A percentile compares a stretch with the other conserved stretches of the same genome.
Conservation (phyloP, 345 rosid genomes). For the Arabidopsis suecica region DNA sequence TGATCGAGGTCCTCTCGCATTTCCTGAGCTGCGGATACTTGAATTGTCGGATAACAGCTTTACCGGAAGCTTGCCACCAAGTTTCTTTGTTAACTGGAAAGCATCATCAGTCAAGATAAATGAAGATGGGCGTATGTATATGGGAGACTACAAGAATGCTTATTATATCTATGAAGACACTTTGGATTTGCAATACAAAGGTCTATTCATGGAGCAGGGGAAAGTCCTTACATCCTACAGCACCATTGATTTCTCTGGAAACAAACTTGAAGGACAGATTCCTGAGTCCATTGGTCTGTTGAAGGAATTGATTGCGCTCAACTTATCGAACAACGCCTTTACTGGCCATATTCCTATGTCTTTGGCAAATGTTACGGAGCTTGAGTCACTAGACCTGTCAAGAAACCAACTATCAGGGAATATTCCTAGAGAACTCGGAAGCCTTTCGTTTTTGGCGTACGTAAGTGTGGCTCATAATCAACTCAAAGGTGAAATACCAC, state of each 20-base stretch:
- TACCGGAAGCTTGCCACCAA: slow-evolving; percentile 23
- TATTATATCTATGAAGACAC: slow-evolving; percentile 24
- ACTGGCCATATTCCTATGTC: slow-evolving; percentile 18
- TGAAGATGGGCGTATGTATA: slow-evolving; percentile 22
- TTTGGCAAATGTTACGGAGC: slow-evolving; percentile 19
- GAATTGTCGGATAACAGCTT: slow-evolving; percentile 27
- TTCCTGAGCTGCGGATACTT: slow-evolving; percentile 29
- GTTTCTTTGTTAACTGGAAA: slow-evolving; percentile 23
- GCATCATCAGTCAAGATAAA: not conserved
- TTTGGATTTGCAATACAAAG: slow-evolving; percentile 33
- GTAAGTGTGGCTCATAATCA: slow-evolving; percentile 29
- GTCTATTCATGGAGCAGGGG: slow-evolving; percentile 31
- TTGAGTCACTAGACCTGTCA: slow-evolving; percentile 28
- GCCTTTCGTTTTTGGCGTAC: slow-evolving; percentile 25
- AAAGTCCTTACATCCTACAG: slow-evolving; percentile 10
- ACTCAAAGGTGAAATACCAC: slow-evolving; percentile 33
- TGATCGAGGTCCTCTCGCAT: slow-evolving; percentile 27
- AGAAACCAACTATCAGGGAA: slow-evolving; percentile 24
- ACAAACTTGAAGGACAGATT: slow-evolving; percentile 32
- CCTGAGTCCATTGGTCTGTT: slow-evolving; percentile 32
- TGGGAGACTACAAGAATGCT: slow-evolving; percentile 35
- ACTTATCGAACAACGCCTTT: slow-evolving; percentile 35
- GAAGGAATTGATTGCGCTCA: slow-evolving; percentile 25
- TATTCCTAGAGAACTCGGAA: slow-evolving; percentile 10
- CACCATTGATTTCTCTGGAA: slow-evolving; percentile 29